These are phyloP conservation scores for Edaphochlamys debaryana DNA, from an alignment of 139 green algal genomes.

Conservation along the genomic window DNA sequence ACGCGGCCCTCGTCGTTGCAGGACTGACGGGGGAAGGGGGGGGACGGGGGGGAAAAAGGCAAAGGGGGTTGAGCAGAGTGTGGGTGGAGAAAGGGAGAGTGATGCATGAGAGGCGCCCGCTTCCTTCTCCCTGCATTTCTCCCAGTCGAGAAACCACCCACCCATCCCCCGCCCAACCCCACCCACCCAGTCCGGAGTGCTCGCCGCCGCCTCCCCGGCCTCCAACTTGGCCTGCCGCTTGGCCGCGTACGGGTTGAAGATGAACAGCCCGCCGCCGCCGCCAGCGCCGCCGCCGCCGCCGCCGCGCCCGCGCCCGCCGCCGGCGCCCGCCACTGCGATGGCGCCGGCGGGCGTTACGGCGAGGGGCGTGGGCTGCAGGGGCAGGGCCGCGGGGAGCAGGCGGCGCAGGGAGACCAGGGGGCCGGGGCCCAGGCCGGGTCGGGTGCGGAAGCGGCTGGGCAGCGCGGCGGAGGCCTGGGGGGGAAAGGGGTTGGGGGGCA, in stretches of 20 bases:
- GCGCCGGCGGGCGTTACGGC: background rate
- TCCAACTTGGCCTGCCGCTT: constrained; percentile 48
- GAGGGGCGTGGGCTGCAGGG: constrained; percentile 29
- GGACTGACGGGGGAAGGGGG: constrained; percentile 55
- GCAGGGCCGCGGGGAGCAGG: constrained; percentile 30
- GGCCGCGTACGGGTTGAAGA: constrained; percentile 75
- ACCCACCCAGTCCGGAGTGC: constrained; percentile 30
- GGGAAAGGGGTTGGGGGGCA: background rate
- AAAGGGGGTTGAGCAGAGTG: too few species aligned
- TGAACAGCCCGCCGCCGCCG: constrained; percentile 62
- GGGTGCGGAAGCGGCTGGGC: constrained; percentile 21
- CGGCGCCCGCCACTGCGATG: background rate
- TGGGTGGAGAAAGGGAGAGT: too few species aligned
- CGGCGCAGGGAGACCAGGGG: constrained; percentile 39
- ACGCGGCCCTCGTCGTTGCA: constrained; percentile 69
- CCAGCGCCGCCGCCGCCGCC: background rate
- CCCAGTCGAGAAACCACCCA: too few species aligned
- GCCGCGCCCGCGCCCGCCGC: background rate
- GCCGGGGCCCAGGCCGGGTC: constrained; percentile 53
- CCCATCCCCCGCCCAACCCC: background rate
- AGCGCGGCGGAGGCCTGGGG: constrained; percentile 37
- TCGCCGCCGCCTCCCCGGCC: constrained; percentile 4
- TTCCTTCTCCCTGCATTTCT: too few species aligned
- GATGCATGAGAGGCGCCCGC: too few species aligned
- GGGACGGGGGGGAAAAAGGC: too few species aligned